These are phyloP conservation scores for Tagetes patula DNA, from an alignment of 129 eudicot species.

Conservation along the genomic window DNA sequence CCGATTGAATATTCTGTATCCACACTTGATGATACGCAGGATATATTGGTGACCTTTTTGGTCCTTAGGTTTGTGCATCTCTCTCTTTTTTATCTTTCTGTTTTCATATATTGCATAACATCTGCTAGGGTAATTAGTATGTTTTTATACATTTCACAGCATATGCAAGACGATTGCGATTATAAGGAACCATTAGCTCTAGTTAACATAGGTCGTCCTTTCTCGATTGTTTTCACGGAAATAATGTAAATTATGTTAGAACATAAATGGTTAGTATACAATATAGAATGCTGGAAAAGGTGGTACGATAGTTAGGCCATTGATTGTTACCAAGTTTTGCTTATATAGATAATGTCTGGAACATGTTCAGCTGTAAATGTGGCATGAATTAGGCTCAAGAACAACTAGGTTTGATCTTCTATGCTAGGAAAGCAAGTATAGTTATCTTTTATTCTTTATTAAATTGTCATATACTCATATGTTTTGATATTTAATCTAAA, in stretches of 20 bases:
- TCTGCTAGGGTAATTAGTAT: background rate
- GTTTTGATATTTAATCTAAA: background rate
- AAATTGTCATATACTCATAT: background rate
- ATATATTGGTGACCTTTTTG: constrained; percentile 62
- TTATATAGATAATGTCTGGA: background rate
- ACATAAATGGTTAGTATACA: background rate
- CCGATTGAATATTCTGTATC: constrained; percentile 67
- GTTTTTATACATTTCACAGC: constrained; percentile 6
- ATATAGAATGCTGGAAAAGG: background rate
- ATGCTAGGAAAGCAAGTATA: constrained; percentile 7
- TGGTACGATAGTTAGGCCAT: background rate
- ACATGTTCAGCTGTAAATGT: constrained; percentile 4
- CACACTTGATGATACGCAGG: constrained; percentile 45
- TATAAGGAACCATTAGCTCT: background rate
- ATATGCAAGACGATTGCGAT: constrained; percentile 9
- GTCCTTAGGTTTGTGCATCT: constrained; percentile 69
- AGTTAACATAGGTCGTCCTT: background rate
- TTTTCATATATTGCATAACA: background rate
- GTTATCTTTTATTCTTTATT: background rate
- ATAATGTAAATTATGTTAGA: background rate
- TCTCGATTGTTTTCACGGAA: background rate
- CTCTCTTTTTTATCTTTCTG: background rate
- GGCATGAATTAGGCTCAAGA: constrained; percentile 1
- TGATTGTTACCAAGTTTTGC: background rate
- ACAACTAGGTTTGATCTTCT: background rate